Evolutionary conservation across 345 rosid species (phyloP), one percentile per base, ranked within the genome.

Genomic region (Balakata baccata): DNA sequence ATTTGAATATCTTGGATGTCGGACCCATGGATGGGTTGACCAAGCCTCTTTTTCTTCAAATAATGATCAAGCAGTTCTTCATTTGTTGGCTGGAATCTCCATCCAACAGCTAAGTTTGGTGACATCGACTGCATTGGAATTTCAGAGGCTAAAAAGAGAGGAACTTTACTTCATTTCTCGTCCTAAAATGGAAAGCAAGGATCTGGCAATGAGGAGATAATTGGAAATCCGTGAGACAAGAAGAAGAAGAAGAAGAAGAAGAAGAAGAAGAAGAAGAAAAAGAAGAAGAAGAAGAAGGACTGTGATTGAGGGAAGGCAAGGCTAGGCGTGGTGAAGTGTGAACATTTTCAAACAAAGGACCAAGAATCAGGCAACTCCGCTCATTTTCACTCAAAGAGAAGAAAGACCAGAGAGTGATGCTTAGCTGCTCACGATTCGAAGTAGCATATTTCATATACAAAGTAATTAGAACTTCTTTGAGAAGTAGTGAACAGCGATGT

Each of bases 71-170:
- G 25, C 61, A 86, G 68, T 54, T 84, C 82, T 29, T 78, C 80
- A 10, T 78, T 81, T 12, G 81, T 77, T 3, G 90, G 89, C 20
- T 67, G 74, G 71, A 89, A 89, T 39, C 84, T 52, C 46, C 54
- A 74, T 46, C 77, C 72, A 57, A 49, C 18, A 7, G 74, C 57
- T 46, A 61, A 22, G 34, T n/a, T 37, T 20, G 22, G 3, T 3
- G 1, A 59, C 50, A 7, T 47, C 18, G 38, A 20, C 18, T n/a
- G 60, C 46, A 20, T 29, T 8, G 16, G 49, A 59, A 8, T n/a
- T 22, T 37, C 34, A 29, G 12, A 18, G 6, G 6, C n/a, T 6
- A 9, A 1, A 1, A 25, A 16, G n/a, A 14, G 68, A 38, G 50
- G 47, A 51, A 43, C n/a, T 39, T 51, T 37, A 3, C 3, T 37